Conservation (phyloP, 2,329 filamentous ascomycete species). For the Ceratocystis cacaofunesta region DNA sequence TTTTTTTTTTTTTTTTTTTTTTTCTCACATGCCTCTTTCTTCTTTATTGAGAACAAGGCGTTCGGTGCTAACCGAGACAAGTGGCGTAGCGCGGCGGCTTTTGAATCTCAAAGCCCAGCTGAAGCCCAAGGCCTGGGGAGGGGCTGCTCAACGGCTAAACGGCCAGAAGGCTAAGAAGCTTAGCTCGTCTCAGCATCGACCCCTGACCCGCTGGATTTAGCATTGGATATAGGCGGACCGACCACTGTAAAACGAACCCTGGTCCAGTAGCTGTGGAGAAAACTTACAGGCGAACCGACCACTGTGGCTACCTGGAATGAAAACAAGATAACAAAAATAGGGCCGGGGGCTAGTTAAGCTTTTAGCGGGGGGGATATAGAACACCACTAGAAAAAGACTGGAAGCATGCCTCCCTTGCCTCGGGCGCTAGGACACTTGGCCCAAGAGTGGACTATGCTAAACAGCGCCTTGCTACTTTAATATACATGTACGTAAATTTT, state of each 20-base stretch:
- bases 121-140: neutral
- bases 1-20: too few species aligned
- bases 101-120: neutral
- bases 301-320: neutral
- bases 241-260: neutral
- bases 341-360: neutral
- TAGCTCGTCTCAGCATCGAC: neutral
- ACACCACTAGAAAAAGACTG: conserved; percentile 1
- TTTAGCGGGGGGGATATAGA: neutral
- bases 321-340: neutral
- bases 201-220: neutral
- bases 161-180: neutral
- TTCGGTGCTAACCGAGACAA: conserved; percentile 1
- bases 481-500: too few species aligned
- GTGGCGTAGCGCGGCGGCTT: neutral
- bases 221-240: neutral
- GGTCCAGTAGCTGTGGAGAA: neutral
- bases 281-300: neutral
- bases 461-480: neutral
- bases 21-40: neutral
- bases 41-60: neutral
- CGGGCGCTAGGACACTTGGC: neutral
- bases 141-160: neutral
- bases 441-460: neutral
- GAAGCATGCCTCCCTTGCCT: neutral